These are phyloP conservation scores for Aspergillus panamensis DNA, from an alignment of 495 filamentous ascomycete species.

Conservation along the genomic window DNA sequence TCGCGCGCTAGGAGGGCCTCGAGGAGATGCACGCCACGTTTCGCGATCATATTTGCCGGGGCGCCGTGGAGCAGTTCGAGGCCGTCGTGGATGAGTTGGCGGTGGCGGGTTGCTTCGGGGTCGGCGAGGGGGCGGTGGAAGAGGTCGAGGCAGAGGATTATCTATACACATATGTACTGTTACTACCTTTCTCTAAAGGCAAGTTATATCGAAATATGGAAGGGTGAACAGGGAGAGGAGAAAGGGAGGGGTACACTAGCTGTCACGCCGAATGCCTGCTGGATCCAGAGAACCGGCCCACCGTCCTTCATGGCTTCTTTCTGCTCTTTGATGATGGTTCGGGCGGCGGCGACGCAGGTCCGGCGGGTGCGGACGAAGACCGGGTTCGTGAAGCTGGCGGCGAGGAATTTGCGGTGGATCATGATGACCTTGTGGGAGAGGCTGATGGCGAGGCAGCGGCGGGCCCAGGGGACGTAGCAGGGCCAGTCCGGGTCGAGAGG, in stretches of 20 bases:
- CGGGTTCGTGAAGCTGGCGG: conserved; percentile 37
- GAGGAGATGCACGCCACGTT: conserved; percentile 28
- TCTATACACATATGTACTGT: too few species aligned
- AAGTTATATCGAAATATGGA: too few species aligned
- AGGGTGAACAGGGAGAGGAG: too few species aligned
- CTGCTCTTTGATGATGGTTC: conserved; percentile 40
- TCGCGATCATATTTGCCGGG: conserved; percentile 35
- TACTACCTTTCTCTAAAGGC: background rate
- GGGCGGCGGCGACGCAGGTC: conserved; percentile 37
- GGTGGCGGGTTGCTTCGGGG: conserved; percentile 33
- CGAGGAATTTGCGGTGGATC: conserved; percentile 44
- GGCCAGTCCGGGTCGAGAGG: conserved; percentile 37
- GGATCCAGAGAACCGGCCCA: conserved; percentile 42
- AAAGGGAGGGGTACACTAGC: conserved; percentile 21
- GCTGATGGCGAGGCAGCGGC: conserved; percentile 34
- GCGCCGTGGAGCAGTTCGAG: conserved; percentile 28
- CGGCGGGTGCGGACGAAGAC: conserved; percentile 38
- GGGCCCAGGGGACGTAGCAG: conserved; percentile 35
- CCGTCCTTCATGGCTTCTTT: conserved; percentile 28
- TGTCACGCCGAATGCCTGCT: conserved; percentile 33
- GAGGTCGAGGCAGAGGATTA: conserved; percentile 41
- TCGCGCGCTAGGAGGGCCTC: conserved; percentile 25
- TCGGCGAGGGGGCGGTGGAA: conserved; percentile 33
- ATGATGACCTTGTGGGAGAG: conserved; percentile 46
- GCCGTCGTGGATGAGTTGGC: conserved; percentile 31